Evolutionary conservation across 2,329 filamentous ascomycete genomes (phyloP).

Genomic region (Ambrosiella beaveri): DNA sequence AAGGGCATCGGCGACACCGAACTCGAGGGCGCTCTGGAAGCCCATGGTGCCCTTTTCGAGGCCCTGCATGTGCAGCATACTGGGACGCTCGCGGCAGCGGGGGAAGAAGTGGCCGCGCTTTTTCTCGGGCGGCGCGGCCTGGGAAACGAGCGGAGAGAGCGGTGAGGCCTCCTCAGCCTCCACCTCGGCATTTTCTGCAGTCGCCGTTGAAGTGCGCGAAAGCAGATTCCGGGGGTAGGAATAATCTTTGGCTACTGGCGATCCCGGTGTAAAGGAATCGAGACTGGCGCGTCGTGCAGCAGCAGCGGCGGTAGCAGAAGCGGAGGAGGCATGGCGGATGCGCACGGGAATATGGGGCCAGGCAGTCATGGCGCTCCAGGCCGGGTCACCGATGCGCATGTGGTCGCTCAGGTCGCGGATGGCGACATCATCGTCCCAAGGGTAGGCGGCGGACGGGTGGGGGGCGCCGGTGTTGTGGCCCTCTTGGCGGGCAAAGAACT

Average conservation of each 20-base stretch:
- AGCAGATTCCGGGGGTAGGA: conserved; percentile 1
- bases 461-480: conserved; percentile 42
- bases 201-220: conserved; percentile 6
- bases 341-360: conserved; percentile 39
- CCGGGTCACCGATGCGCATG: conserved; percentile 42
- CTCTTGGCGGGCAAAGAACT: conserved; percentile 47
- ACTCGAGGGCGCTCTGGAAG: conserved; percentile 49
- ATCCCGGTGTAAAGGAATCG: conserved; percentile 5
- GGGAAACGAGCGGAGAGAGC: conserved; percentile 4
- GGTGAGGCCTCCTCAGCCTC: too few relatives aligned
- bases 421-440: conserved; percentile 45
- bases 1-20: conserved; percentile 46
- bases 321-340: background rate
- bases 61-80: conserved; percentile 56
- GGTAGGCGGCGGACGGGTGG: conserved; percentile 47
- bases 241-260: conserved; percentile 4
- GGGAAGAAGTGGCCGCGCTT: conserved; percentile 40
- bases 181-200: conserved; percentile 25
- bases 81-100: conserved; percentile 44
- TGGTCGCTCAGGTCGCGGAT: conserved; percentile 50
- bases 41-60: conserved; percentile 55
- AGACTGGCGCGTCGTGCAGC: conserved; percentile 19
- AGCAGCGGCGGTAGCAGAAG: background rate
- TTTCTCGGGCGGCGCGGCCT: conserved; percentile 22
- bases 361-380: conserved; percentile 46